Base-by-base conservation (phyloP, 768 basidiomycete species). In the Hydnomerulius pinastri region DNA sequence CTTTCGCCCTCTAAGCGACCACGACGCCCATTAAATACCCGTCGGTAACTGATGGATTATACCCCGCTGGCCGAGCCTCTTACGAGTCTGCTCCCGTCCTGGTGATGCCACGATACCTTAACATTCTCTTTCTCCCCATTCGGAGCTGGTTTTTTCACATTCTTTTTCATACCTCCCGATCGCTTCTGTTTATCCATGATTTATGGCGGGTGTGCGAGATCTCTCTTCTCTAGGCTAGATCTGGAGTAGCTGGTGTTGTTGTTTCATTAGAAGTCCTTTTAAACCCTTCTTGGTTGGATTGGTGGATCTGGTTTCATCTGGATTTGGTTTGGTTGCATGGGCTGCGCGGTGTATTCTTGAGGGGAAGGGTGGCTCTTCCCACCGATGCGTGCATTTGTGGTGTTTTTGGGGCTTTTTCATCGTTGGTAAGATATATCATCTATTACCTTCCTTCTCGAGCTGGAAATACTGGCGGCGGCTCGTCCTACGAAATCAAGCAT, bases 11-110 rank as follows among this genome's bases (percentile, higher is more conserved):
- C 10, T 69, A 48, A 60, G 30, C 30, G 45, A 49, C 40, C 4
- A 3, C 50, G 23, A 41, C 50, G 43, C 37, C 36, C 15, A 27
- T 50, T 52, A 28, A 51, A 45, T 53, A 80, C 77, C 67, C 77
- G 51, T 73, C 70, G 39, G 66, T 80, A 50, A 61, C 48, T 21
- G 53, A 59, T 37, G 71, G 75, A 58, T 57, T 60, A 56, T 70
- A 77, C 58, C 35, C 61, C 24, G 72, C 75, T 42, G 78, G 76
- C 63, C 54, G 74, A 57, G 45, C 67, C 45, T 46, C 44, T 42
- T 45, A 23, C 35, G 21, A 27, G 43, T 35, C 32, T 48, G 51
- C 32, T 27, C 18, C 20, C 43, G 48, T 63, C 64, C 67, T 59
- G 56, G 67, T 27, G 62, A 71, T 58, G 37, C 40, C 35, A 20